phyloP scores from a whole-genome alignment of 495 filamentous ascomycete genomes.

The Lichenothelia convexa region DNA sequence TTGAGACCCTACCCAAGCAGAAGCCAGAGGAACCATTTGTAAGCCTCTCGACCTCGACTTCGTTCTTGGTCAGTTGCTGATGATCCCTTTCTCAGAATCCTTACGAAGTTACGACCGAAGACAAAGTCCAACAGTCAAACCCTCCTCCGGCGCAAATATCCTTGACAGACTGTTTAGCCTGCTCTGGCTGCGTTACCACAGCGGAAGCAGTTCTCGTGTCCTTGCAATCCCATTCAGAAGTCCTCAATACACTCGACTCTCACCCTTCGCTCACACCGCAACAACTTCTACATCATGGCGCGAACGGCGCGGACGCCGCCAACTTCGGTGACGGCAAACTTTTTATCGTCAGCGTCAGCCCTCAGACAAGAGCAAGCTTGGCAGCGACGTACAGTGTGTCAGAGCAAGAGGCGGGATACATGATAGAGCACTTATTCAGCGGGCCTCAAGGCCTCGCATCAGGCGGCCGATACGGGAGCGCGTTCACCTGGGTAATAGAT shows the following conservation, averaged over 20 bases:
- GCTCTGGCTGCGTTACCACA: constrained; percentile 92
- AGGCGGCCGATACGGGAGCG: constrained; percentile 51
- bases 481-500: constrained; percentile 75
- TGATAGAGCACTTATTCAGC: constrained; percentile 66
- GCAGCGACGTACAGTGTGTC: constrained; percentile 64
- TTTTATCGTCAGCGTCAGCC: constrained; percentile 81
- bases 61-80: background rate
- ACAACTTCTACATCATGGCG: background rate
- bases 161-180: constrained; percentile 91
- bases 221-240: constrained; percentile 80
- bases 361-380: constrained; percentile 71
- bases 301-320: constrained; percentile 8
- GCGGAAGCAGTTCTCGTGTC: constrained; percentile 89
- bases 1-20: constrained; percentile 63
- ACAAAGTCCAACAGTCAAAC: constrained; percentile 41
- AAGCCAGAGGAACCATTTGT: constrained; percentile 18
- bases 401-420: constrained; percentile 51
- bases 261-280: constrained; percentile 28
- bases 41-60: background rate
- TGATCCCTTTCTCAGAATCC: constrained; percentile 32
- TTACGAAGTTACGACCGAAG: constrained; percentile 84
- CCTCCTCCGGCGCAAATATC: constrained; percentile 72
- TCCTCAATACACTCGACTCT: constrained; percentile 61
- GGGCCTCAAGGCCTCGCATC: constrained; percentile 46
- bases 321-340: constrained; percentile 31